Evolutionary conservation across 305 asterid species (phyloP), one percentile per base, ranked within the genome.

Genomic region (Solanum hybrid): DNA sequence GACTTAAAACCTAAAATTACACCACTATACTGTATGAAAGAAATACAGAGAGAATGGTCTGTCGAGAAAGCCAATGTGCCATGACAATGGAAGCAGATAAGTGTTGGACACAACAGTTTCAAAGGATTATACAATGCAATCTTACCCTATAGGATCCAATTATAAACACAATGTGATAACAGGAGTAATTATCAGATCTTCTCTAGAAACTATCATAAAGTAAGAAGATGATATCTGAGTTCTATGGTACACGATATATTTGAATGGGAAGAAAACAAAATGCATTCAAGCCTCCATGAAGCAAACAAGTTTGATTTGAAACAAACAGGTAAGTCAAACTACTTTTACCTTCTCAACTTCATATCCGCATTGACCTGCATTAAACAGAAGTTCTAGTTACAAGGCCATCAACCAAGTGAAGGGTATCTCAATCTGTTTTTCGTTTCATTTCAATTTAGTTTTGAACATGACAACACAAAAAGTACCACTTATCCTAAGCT

Each of bases 281-380:
- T 17, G 39, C 41, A 51, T 31, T 31, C 88, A 51, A 84, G 12
- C 88, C 20, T 84, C 88, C 31, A 61, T 20, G 13, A 32, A 51
- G 31, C 39, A 57, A 31, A 31, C 34, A 57, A 51, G 65, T 45
- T 57, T 84, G 76, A 51, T 84, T 29, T 51, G 75, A 51, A 51
- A 51, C 41, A 51, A 29, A 41, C 17, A 32, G 45, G 26, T 80
- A 90, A 81, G 27, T 87, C 88, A 51, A 75, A 90, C 20, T 79
- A 10, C 7, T 78, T 89, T 93, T 92, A 95, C 99, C 96, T 94
- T 96, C 91, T 97, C 95, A 79, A 96, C 94, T 93, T 94, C 94
- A 91, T 94, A 93, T 89, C 96, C 97, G 88, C 99, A 96, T 92
- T 97, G 98, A 94, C 98, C 99, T 96, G 98, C 90, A 94, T 94